A percentile compares a stretch with the other conserved stretches of the same genome.
These are phyloP conservation scores for Erysiphe pisi DNA, from an alignment of 2,329 filamentous ascomycete genomes.

Conservation along the genomic window DNA sequence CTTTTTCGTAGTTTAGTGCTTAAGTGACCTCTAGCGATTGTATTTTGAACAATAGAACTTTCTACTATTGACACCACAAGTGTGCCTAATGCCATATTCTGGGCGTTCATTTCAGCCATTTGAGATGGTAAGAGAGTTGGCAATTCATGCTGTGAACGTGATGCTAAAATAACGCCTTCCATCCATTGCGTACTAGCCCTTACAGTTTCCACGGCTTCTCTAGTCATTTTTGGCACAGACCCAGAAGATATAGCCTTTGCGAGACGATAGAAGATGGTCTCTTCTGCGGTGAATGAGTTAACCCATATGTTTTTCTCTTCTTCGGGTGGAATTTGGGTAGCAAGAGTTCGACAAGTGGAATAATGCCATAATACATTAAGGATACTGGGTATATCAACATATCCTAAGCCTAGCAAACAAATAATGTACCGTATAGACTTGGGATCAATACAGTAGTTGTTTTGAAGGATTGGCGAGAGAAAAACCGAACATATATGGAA, in stretches of 20 bases:
- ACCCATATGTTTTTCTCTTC: constrained; percentile 41
- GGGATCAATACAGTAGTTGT: constrained; percentile 45
- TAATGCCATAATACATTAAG: constrained; percentile 48
- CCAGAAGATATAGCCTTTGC: constrained; percentile 40
- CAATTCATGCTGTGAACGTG: constrained; percentile 42
- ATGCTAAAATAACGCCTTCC: constrained; percentile 45
- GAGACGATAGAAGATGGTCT: constrained; percentile 36
- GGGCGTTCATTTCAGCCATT: constrained; percentile 48
- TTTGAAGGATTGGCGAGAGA: constrained; percentile 44
- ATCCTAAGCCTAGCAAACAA: constrained; percentile 43
- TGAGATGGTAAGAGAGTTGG: constrained; percentile 40
- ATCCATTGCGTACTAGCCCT: constrained; percentile 49
- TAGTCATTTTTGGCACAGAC: constrained; percentile 40
- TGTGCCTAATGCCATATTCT: constrained; percentile 53
- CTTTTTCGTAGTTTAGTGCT: constrained; percentile 47
- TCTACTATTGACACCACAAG: constrained; percentile 53
- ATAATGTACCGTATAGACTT: constrained; percentile 51
- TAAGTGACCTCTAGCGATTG: constrained; percentile 43
- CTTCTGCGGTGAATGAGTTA: constrained; percentile 44
- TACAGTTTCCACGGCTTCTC: constrained; percentile 45
- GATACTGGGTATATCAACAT: constrained; percentile 47
- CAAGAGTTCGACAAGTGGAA: constrained; percentile 36
- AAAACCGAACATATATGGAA: constrained; percentile 48
- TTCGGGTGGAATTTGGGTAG: constrained; percentile 26
- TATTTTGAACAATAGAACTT: constrained; percentile 46